Conservation (phyloP, 768 basidiomycete genomes). For the Amanita muscaria region DNA sequence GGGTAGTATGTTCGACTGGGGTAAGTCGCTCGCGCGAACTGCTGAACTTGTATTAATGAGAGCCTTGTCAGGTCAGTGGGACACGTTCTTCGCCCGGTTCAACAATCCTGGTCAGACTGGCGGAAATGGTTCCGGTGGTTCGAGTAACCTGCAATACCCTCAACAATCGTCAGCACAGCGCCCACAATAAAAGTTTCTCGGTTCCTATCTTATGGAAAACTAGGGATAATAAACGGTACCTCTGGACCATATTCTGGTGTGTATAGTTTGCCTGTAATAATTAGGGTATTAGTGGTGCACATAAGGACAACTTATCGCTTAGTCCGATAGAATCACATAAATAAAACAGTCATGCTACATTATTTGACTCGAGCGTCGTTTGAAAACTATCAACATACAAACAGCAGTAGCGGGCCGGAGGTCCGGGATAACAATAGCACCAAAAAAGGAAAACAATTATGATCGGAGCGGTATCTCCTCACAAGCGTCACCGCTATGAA, state of each 20-base stretch:
- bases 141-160: conserved; percentile 17
- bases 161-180: conserved; percentile 17
- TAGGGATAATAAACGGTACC: neutral
- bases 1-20: conserved; percentile 83
- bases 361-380: too few species aligned
- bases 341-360: too few species aligned
- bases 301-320: neutral
- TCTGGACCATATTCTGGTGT: conserved; percentile 7
- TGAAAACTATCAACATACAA: too few species aligned
- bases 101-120: conserved; percentile 17
- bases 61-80: conserved; percentile 61
- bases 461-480: too few species aligned
- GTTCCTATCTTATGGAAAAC: neutral
- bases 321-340: neutral
- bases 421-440: too few species aligned
- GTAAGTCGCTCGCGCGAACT: conserved; percentile 29
- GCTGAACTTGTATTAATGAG: conserved; percentile 4
- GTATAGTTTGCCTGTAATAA: too few species aligned
- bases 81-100: conserved; percentile 68
- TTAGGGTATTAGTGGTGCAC: neutral
- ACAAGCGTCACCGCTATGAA: conserved; percentile 28
- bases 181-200: conserved; percentile 10
- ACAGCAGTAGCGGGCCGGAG: too few species aligned
- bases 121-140: conserved; percentile 33
- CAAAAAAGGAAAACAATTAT: neutral